These are phyloP conservation scores for Sphagnurus paluster DNA, from an alignment of 1,284 basidiomycete genomes.

Conservation along the genomic window DNA sequence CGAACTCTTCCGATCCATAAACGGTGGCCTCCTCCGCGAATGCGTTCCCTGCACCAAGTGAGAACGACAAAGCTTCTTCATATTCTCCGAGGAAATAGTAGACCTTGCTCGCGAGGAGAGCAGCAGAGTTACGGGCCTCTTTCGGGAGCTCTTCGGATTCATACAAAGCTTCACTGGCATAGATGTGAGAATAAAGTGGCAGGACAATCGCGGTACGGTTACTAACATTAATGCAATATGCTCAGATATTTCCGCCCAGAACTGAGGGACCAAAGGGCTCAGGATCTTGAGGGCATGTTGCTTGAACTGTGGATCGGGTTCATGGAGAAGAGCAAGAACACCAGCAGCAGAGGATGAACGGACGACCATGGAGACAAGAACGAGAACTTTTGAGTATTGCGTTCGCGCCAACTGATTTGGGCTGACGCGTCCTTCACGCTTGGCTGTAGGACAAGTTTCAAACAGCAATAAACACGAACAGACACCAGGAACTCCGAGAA, in stretches of 20 bases:
- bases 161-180: slow-evolving; percentile 80
- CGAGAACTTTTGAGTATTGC: slow-evolving; percentile 12
- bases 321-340: slow-evolving; percentile 84
- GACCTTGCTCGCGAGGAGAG: slow-evolving; percentile 90
- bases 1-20: slow-evolving; percentile 77
- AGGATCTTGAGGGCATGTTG: slow-evolving; percentile 87
- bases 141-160: slow-evolving; percentile 77
- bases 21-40: slow-evolving; percentile 76
- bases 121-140: slow-evolving; percentile 77
- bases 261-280: slow-evolving; percentile 83
- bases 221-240: slow-evolving; percentile 86
- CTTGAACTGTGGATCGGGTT: slow-evolving; percentile 85
- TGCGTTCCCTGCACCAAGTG: slow-evolving; percentile 83
- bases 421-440: slow-evolving; percentile 42
- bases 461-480: slow-evolving; percentile 30
- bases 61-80: slow-evolving; percentile 91
- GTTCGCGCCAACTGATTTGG: slow-evolving; percentile 24
- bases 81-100: slow-evolving; percentile 95
- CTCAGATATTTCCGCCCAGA: slow-evolving; percentile 98
- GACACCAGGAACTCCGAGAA: slow-evolving; percentile 29
- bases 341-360: slow-evolving; percentile 82
- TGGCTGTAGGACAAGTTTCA: slow-evolving; percentile 26
- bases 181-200: slow-evolving; percentile 17
- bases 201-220: slow-evolving; percentile 9
- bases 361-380: slow-evolving; percentile 50